phyloP scores from a whole-genome alignment of 2,329 filamentous ascomycete genomes.

The Elsinoe batatas region DNA sequence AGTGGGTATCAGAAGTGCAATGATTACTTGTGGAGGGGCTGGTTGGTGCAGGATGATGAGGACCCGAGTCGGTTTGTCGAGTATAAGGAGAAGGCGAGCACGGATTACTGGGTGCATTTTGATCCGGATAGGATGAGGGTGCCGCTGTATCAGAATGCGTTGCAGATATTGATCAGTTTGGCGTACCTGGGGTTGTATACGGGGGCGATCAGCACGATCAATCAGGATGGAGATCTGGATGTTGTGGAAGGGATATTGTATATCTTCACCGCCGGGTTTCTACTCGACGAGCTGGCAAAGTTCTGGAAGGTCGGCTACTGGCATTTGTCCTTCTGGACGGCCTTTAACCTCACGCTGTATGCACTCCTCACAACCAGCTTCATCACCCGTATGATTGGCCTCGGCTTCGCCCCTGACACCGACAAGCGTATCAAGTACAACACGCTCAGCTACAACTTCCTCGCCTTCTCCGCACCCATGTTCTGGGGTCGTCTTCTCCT shows the following conservation, averaged over 20 bases:
- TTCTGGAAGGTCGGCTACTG: constrained; percentile 88
- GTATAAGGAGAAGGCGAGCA: constrained; percentile 73
- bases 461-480: constrained; percentile 89
- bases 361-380: constrained; percentile 68
- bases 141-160: constrained; percentile 82
- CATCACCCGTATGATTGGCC: constrained; percentile 65
- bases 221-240: constrained; percentile 73
- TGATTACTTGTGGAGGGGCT: constrained; percentile 83
- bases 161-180: constrained; percentile 76
- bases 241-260: constrained; percentile 76
- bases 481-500: constrained; percentile 91
- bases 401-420: constrained; percentile 48
- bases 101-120: constrained; percentile 68
- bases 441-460: constrained; percentile 79
- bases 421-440: constrained; percentile 56
- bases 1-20: constrained; percentile 96
- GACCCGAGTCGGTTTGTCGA: constrained; percentile 84
- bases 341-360: constrained; percentile 82
- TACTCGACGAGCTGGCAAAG: constrained; percentile 79
- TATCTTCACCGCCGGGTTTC: constrained; percentile 80
- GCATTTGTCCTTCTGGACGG: constrained; percentile 95
- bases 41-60: constrained; percentile 91
- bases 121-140: constrained; percentile 91
- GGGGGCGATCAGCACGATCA: constrained; percentile 86
- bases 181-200: constrained; percentile 81